Evolutionary conservation across 345 rosid species (phyloP), one percentile per base, ranked within the genome.

Genomic region (Citrus maxima): DNA sequence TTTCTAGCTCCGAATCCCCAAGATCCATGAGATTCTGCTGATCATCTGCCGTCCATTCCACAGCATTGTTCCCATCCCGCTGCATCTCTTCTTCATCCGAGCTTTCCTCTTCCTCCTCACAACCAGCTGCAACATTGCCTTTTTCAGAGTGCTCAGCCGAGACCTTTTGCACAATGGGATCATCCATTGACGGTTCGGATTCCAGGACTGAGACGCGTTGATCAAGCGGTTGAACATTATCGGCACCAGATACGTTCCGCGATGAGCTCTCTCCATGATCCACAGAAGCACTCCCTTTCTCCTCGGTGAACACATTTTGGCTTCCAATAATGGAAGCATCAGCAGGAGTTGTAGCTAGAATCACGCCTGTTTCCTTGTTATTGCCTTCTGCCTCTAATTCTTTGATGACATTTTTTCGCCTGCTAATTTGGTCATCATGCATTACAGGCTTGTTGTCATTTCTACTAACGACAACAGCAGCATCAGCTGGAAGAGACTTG

Each of bases 1-100:
- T 81, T 84, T 96, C 99, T 7, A 91, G 70, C 89, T 94, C 97
- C 0, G 99, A 89, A 61, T 89, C 66, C 34, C 99, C 98, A 8
- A 94, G 93, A 79, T 96, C 97, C 93, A 89, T 90, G 7, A 90
- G 83, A 81, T 94, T 94, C 88, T 93, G 89, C 79, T 92, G 94
- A 81, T 94, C 97, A 82, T 90, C 90, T 70, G 87, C 94, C 3
- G 88, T 94, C 98, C 97, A 93, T 80, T 86, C 91, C 27, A 89
- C 87, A 0, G 88, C 95, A 73, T 84, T 80, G 34, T 80, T 84
- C 62, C 81, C 49, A 24, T 79, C 81, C 60, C 73, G 83, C 37
- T 74, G 85, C 0, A 69, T 74, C 77, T 84, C 90, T 30, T 83
- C 85, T 22, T 81, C 90, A 4, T 86, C 90, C 21, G 80, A 80